Conservation (phyloP, 2,329 filamentous ascomycete genomes). For the Aspergillus sp. region DNA sequence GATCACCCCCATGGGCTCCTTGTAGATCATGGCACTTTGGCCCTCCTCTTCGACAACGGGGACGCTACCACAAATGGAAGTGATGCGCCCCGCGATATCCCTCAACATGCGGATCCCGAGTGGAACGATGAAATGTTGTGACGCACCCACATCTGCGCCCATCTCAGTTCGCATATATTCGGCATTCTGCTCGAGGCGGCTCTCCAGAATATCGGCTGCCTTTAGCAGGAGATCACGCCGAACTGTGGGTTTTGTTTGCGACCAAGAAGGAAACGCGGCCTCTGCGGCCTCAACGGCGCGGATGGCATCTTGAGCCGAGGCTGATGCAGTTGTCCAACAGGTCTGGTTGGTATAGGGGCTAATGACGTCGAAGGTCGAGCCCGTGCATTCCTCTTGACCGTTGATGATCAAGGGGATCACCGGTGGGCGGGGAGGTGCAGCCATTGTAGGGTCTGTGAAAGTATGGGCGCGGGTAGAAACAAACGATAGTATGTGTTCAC, state of each 20-base stretch:
- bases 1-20: constrained; percentile 76
- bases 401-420: constrained; percentile 43
- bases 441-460: constrained; percentile 7
- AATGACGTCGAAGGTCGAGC: constrained; percentile 48
- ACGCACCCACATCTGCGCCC: constrained; percentile 45
- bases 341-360: constrained; percentile 56
- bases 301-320: constrained; percentile 43
- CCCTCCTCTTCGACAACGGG: constrained; percentile 53
- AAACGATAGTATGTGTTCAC: too few species aligned
- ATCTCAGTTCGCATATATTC: constrained; percentile 61
- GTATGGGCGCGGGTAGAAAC: not conserved
- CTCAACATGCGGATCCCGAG: constrained; percentile 44
- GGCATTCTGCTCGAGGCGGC: constrained; percentile 53
- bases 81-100: constrained; percentile 53
- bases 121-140: constrained; percentile 34
- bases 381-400: constrained; percentile 34
- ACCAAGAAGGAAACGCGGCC: constrained; percentile 68
- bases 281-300: constrained; percentile 60
- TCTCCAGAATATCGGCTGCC: constrained; percentile 60
- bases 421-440: constrained; percentile 10
- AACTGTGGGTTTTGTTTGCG: constrained; percentile 58
- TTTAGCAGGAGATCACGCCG: constrained; percentile 71
- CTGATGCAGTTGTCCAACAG: constrained; percentile 58
- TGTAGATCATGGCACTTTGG: constrained; percentile 64
- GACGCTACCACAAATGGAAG: constrained; percentile 50